phyloP scores from a whole-genome alignment of 2,329 filamentous ascomycete species.

The Cadophora luteo-olivacea region DNA sequence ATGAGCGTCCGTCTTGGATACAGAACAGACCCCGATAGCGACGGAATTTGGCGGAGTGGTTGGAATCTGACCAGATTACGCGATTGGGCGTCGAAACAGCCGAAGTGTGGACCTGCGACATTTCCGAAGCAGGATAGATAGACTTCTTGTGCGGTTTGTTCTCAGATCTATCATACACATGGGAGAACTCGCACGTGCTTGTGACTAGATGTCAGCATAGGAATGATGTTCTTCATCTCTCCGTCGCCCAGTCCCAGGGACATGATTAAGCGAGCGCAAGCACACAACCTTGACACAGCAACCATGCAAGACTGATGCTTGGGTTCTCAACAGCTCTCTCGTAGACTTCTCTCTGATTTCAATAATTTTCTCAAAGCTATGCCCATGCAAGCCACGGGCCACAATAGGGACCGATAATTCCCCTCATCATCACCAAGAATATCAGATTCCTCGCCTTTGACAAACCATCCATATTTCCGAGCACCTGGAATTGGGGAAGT shows the following conservation, averaged over 20 bases:
- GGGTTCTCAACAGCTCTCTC: too few relatives aligned
- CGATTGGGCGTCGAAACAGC: slow-evolving; percentile 23
- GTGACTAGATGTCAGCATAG: neutral
- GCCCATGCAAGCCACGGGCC: too few relatives aligned
- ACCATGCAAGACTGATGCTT: neutral
- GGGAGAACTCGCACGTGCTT: neutral
- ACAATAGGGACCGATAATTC: too few relatives aligned
- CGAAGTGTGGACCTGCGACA: neutral
- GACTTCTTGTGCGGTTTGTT: neutral
- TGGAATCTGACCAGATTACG: slow-evolving; percentile 24
- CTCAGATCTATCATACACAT: neutral
- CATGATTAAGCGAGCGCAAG: neutral
- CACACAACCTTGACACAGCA: neutral
- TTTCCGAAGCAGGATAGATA: slow-evolving; percentile 18
- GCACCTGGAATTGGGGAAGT: too few relatives aligned
- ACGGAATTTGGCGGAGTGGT: slow-evolving; percentile 24
- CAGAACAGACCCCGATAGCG: slow-evolving; percentile 16
- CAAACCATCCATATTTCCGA: too few relatives aligned
- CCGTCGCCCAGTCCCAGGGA: neutral
- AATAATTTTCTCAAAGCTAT: too few relatives aligned
- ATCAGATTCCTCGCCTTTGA: too few relatives aligned
- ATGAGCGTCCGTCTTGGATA: slow-evolving; percentile 24
- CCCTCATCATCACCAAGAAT: too few relatives aligned
- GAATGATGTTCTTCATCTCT: neutral
- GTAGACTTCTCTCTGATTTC: too few relatives aligned